Percentiles rank a stretch among this genome's conserved stretches.
phyloP scores from a whole-genome alignment of 495 filamentous ascomycete species.

The Lasiosphaeria miniovina region DNA sequence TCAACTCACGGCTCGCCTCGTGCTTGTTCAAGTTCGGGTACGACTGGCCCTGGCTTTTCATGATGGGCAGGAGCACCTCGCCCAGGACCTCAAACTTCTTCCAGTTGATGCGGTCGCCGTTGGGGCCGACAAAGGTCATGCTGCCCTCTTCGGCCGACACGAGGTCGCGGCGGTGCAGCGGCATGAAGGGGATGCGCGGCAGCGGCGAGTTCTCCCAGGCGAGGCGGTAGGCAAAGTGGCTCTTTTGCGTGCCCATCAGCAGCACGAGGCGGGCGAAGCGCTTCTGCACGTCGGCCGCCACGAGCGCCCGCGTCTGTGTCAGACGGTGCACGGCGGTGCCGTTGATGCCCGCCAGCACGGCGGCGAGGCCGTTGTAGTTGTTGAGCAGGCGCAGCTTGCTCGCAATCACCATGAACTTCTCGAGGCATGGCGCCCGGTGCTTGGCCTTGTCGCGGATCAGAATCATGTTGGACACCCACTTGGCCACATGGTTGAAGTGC shows the following conservation, averaged over 20 bases:
- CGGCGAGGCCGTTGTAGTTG: slow-evolving; percentile 94
- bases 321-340: slow-evolving; percentile 85
- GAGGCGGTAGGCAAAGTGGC: slow-evolving; percentile 88
- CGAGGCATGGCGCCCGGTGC: slow-evolving; percentile 81
- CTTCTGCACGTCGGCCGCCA: slow-evolving; percentile 65
- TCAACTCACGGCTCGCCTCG: slow-evolving; percentile 64
- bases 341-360: slow-evolving; percentile 90
- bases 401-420: slow-evolving; percentile 90
- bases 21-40: slow-evolving; percentile 68
- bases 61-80: slow-evolving; percentile 83
- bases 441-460: slow-evolving; percentile 94
- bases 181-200: slow-evolving; percentile 89
- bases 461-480: slow-evolving; percentile 87
- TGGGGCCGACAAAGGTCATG: slow-evolving; percentile 75
- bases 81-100: slow-evolving; percentile 97
- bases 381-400: slow-evolving; percentile 84
- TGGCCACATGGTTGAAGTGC: slow-evolving; percentile 94
- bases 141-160: slow-evolving; percentile 92
- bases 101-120: slow-evolving; percentile 85
- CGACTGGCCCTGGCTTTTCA: slow-evolving; percentile 82
- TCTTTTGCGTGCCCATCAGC: slow-evolving; percentile 87
- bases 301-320: slow-evolving; percentile 72
- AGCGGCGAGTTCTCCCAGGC: slow-evolving; percentile 93
- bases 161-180: slow-evolving; percentile 84
- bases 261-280: slow-evolving; percentile 85